Evolutionary conservation across 1,284 basidiomycete genomes (phyloP).

Genomic region (Jaminaea rosea): DNA sequence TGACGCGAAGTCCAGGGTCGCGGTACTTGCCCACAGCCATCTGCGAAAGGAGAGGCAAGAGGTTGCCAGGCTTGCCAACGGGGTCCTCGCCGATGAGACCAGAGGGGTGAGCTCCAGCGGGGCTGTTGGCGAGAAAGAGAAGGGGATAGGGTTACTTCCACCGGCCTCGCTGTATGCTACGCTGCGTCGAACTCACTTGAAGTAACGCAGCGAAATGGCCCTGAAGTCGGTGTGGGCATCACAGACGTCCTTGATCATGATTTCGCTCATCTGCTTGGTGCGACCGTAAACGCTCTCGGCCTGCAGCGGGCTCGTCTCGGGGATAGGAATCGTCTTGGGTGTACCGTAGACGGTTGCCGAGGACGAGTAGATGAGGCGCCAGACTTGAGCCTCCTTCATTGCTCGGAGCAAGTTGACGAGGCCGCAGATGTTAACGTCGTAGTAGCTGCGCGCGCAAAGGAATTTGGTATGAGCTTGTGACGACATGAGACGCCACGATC

Average conservation of each 20-base stretch:
- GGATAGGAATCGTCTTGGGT: conserved; percentile 83
- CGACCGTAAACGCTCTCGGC: conserved; percentile 90
- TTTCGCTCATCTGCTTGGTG: conserved; percentile 90
- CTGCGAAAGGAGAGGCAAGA: conserved; percentile 85
- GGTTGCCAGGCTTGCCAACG: conserved; percentile 83
- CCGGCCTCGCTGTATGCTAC: no score
- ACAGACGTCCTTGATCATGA: conserved; percentile 80
- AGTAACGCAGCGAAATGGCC: conserved; percentile 80
- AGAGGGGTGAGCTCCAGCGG: conserved; percentile 91
- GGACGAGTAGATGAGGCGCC: conserved; percentile 87
- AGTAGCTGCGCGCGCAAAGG: conserved; percentile 23
- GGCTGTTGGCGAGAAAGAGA: conserved; percentile 52
- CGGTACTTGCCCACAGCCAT: conserved; percentile 88
- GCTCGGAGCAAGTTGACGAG: conserved; percentile 36
- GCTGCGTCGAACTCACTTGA: conserved; percentile 92
- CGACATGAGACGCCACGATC: not conserved
- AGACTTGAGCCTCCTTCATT: conserved; percentile 75
- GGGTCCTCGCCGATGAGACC: conserved; percentile 95
- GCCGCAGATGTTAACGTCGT: conserved; percentile 43
- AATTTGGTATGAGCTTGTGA: not conserved
- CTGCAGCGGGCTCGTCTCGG: conserved; percentile 76
- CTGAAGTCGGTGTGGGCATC: conserved; percentile 69
- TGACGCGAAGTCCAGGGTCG: conserved; percentile 74
- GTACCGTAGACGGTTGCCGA: conserved; percentile 99
- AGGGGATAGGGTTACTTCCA: no score